phyloP scores from a whole-genome alignment of 495 filamentous ascomycete species.

The Xylaria acuta region DNA sequence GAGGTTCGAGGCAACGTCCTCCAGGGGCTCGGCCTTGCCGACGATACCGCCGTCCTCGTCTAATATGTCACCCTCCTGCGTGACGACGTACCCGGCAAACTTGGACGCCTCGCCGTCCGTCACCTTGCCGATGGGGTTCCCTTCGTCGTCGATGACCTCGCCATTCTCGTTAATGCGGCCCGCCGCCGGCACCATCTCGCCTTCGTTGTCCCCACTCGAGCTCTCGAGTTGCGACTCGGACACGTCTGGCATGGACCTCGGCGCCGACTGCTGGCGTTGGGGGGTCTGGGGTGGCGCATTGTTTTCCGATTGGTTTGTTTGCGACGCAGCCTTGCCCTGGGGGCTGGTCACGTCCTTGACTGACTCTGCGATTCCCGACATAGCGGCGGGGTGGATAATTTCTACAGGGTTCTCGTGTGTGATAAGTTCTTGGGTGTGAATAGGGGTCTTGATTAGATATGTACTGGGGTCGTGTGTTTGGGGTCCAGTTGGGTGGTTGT shows the following conservation, averaged over 20 bases:
- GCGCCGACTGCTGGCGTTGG: constrained; percentile 27
- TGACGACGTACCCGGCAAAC: constrained; percentile 60
- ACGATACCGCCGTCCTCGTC: constrained; percentile 66
- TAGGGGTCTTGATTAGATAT: constrained; percentile 29
- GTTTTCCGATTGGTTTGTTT: constrained; percentile 12
- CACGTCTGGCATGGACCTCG: constrained; percentile 35
- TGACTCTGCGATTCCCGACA: constrained; percentile 38
- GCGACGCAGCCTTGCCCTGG: constrained; percentile 26
- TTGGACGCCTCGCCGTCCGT: constrained; percentile 65
- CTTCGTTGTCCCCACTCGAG: constrained; percentile 36
- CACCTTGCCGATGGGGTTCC: constrained; percentile 64
- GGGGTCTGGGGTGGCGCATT: background rate
- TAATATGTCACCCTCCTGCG: constrained; percentile 68
- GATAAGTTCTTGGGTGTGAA: constrained; percentile 22
- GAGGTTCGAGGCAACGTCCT: constrained; percentile 30
- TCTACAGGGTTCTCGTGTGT: constrained; percentile 34
- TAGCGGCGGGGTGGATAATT: constrained; percentile 37
- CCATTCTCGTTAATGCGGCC: constrained; percentile 42
- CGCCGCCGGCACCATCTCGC: constrained; percentile 40
- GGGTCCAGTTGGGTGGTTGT: constrained; percentile 23
- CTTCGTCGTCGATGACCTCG: constrained; percentile 56
- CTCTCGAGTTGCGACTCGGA: constrained; percentile 30
- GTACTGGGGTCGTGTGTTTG: constrained; percentile 17
- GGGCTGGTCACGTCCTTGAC: constrained; percentile 29
- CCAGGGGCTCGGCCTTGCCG: constrained; percentile 62